Conservation (phyloP, 2,329 filamentous ascomycete genomes). For the Paracoccidioides brasiliensis region DNA sequence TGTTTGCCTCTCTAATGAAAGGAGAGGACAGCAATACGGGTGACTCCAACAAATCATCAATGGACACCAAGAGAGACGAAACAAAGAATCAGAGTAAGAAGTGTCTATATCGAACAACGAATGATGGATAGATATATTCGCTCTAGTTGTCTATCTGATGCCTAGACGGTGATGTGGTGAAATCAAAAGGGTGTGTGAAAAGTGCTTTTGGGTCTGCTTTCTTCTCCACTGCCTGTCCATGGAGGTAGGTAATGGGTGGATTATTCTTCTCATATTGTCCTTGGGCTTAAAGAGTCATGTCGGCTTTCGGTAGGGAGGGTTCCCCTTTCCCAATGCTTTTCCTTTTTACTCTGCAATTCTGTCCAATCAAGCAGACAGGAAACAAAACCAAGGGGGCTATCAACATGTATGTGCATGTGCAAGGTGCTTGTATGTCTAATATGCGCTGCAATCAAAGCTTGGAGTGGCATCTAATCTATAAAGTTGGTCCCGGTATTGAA, state of each 20-base stretch:
- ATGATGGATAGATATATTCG: constrained; percentile 1
- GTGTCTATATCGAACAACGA: not conserved
- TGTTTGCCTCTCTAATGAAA: no score
- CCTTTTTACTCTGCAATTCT: not conserved
- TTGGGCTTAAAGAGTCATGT: not conserved
- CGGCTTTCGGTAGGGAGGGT: not conserved
- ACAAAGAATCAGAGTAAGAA: not conserved
- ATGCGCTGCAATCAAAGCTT: not conserved
- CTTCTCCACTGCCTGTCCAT: not conserved
- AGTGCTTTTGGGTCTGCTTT: not conserved
- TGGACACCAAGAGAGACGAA: no score
- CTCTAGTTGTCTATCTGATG: not conserved
- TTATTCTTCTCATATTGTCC: not conserved
- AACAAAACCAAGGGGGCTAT: not conserved
- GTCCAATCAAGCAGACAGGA: not conserved
- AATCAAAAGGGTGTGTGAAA: not conserved
- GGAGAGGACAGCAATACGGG: not conserved
- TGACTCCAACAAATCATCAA: not conserved
- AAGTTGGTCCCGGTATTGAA: not conserved
- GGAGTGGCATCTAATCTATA: not conserved
- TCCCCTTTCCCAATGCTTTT: not conserved
- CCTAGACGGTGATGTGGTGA: not conserved
- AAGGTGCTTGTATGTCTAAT: not conserved
- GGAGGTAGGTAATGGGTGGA: no score
- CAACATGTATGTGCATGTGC: not conserved